Evolutionary conservation across 768 basidiomycete genomes (phyloP), one percentile per base, ranked within the genome.

Genomic region (Omphalotus guepiniiformis): DNA sequence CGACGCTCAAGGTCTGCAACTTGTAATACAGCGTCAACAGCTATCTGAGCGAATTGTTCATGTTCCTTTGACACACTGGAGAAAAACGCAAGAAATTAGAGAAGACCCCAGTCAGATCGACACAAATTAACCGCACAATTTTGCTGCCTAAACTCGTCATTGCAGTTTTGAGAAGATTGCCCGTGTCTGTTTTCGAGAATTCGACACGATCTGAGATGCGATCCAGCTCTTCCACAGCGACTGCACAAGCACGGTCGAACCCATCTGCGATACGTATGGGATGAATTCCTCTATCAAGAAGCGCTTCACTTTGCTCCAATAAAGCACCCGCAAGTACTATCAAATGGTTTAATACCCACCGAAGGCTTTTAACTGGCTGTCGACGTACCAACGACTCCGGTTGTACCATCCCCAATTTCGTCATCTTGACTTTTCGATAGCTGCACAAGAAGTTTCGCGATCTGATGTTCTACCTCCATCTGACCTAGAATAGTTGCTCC

Each of bases 401-500:
- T 98, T 5, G 96, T 98, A 50, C 96, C 96, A 69, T 99, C 96
- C 21, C 96, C 96, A 63, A 99, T 95, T 73, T 99, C 96, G 65
- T 99, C 96, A 65, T 99, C 96, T 72, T 99, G 96, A 63, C 89
- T 93, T 74, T 94, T 95, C 15, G 92, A 94, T 34, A 98, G 75
- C 61, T 97, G 89, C 2, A 99, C 96, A 27, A 99, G 79, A 37
- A 99, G 79, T 69, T 96, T 99, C 50, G 96, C 96, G 60, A 99
- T 95, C 72, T 95, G 95, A 63, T 99, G 95, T 60, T 98, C 95
- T 42, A 98, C 94, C 66, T 96, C 92, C 93, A 99, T 97, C 73
- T 97, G 95, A 19, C 93, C 82, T 48, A 99, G 74, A 57, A 99
- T 99, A 19, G 96, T 99, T 5, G 96, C 96, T 41, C 96, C 96